phyloP scores from a whole-genome alignment of 495 filamentous ascomycete species.

The Penicillium flavigenum region DNA sequence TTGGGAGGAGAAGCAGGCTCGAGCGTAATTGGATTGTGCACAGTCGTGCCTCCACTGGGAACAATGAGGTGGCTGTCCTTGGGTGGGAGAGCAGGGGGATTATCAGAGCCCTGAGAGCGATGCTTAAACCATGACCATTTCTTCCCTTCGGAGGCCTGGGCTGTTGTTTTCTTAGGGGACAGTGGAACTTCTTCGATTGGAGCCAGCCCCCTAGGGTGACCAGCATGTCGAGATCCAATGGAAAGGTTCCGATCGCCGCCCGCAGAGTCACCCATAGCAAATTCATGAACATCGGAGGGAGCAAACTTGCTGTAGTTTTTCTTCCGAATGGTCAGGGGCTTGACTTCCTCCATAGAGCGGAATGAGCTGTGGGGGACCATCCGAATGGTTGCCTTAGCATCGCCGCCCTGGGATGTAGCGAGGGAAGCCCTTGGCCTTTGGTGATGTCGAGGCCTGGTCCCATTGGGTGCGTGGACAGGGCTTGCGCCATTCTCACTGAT shows the following conservation, averaged over 20 bases:
- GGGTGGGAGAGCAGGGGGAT: conserved; percentile 16
- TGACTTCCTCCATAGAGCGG: conserved; percentile 39
- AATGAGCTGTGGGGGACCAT: conserved; percentile 47
- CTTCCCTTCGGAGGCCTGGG: conserved; percentile 40
- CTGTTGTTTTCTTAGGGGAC: conserved; percentile 29
- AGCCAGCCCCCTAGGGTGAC: conserved; percentile 25
- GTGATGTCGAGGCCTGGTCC: conserved; percentile 8
- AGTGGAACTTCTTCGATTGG: conserved; percentile 34
- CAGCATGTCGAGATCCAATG: conserved; percentile 19
- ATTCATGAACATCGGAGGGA: not conserved
- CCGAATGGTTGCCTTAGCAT: conserved; percentile 44
- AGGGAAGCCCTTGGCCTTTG: conserved; percentile 18
- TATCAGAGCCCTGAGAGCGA: conserved; percentile 44
- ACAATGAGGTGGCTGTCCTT: conserved; percentile 25
- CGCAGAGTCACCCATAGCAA: not conserved
- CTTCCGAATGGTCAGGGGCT: conserved; percentile 58
- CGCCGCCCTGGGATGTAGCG: conserved; percentile 28
- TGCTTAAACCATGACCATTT: conserved; percentile 69
- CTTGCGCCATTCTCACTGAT: conserved; percentile 51
- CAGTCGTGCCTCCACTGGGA: conserved; percentile 29
- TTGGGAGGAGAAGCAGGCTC: not conserved
- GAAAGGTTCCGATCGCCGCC: conserved; percentile 17
- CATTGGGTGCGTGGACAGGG: conserved; percentile 10
- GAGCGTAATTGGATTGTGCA: conserved; percentile 24
- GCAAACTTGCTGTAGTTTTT: conserved; percentile 26